A percentile compares a stretch with the other conserved stretches of the same genome.
Conservation (phyloP, 192 early-diverging fungal species). For the Entomortierella chlamydospora region DNA sequence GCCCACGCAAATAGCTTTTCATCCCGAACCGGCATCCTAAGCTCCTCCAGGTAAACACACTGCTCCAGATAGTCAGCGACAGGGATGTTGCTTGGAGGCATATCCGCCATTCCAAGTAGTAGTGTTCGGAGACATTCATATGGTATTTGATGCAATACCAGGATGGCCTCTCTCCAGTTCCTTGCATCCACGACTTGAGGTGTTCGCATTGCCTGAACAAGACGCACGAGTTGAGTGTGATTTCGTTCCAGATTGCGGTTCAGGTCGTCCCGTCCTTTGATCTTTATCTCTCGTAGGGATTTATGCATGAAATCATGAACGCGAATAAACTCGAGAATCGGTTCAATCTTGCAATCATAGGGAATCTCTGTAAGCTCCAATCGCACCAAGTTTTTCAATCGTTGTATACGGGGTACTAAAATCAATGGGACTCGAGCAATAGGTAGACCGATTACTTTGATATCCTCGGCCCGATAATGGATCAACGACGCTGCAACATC, state of each 20-base stretch:
- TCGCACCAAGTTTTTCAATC: constrained; percentile 27
- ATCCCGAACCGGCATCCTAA: constrained; percentile 41
- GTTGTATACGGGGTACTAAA: constrained; percentile 12
- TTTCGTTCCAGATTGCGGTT: constrained; percentile 1
- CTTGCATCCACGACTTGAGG: constrained; percentile 48
- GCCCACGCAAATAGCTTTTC: constrained; percentile 39
- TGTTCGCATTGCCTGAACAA: constrained; percentile 42
- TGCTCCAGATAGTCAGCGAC: constrained; percentile 13
- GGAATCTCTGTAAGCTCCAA: constrained; percentile 42
- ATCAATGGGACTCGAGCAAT: constrained; percentile 12
- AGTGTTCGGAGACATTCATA: constrained; percentile 26
- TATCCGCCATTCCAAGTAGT: constrained; percentile 24
- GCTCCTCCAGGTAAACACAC: constrained; percentile 19
- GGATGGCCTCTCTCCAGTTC: constrained; percentile 39
- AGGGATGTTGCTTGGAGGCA: constrained; percentile 24
- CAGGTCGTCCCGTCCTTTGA: constrained; percentile 39
- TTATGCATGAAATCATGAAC: constrained; percentile 37
- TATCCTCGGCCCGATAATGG: constrained; percentile 22
- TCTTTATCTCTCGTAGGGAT: constrained; percentile 44
- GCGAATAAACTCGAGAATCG: constrained; percentile 43
- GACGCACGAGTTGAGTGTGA: constrained; percentile 16
- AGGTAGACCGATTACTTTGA: constrained; percentile 32
- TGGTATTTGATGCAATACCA: constrained; percentile 34
- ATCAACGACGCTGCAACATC: constrained; percentile 17
- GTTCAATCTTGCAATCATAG: constrained; percentile 17